These are phyloP conservation scores for Pestalotiopsis sp. DNA, from an alignment of 2,329 filamentous ascomycete genomes.

Conservation along the genomic window DNA sequence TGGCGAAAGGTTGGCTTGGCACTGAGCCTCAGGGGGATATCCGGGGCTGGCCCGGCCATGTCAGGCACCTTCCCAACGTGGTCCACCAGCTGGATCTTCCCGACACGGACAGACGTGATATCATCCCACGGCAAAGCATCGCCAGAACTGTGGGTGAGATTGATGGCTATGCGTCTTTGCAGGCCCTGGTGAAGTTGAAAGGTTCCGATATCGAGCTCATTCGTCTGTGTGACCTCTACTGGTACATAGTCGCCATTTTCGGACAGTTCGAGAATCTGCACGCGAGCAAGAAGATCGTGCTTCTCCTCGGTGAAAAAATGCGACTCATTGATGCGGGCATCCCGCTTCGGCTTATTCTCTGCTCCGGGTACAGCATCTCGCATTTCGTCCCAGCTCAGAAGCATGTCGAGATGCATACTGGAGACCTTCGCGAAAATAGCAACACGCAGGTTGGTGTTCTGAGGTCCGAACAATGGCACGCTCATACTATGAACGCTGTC, in stretches of 20 bases:
- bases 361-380: slow-evolving; percentile 72
- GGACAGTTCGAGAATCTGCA: slow-evolving; percentile 89
- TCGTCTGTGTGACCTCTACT: slow-evolving; percentile 88
- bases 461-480: slow-evolving; percentile 76
- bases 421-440: slow-evolving; percentile 92
- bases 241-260: slow-evolving; percentile 90
- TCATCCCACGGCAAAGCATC: slow-evolving; percentile 89
- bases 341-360: slow-evolving; percentile 55
- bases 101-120: slow-evolving; percentile 75
- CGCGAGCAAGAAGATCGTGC: slow-evolving; percentile 85
- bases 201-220: slow-evolving; percentile 81
- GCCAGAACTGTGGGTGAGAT: slow-evolving; percentile 88
- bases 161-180: slow-evolving; percentile 84
- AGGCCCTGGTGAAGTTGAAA: slow-evolving; percentile 96
- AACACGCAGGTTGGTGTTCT: slow-evolving; percentile 76
- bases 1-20: slow-evolving; percentile 78
- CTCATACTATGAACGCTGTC: slow-evolving; percentile 99
- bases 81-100: slow-evolving; percentile 82
- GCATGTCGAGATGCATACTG: slow-evolving; percentile 92
- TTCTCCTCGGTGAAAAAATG: slow-evolving; percentile 94
- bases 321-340: slow-evolving; percentile 79
- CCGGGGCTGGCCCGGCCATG: slow-evolving; percentile 69
- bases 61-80: slow-evolving; percentile 83
- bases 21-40: slow-evolving; percentile 77
- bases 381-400: slow-evolving; percentile 99